Percentiles rank a stretch among this genome's conserved stretches.
phyloP scores from a whole-genome alignment of 2,329 filamentous ascomycete genomes.

The Magnaporthiopsis poae region DNA sequence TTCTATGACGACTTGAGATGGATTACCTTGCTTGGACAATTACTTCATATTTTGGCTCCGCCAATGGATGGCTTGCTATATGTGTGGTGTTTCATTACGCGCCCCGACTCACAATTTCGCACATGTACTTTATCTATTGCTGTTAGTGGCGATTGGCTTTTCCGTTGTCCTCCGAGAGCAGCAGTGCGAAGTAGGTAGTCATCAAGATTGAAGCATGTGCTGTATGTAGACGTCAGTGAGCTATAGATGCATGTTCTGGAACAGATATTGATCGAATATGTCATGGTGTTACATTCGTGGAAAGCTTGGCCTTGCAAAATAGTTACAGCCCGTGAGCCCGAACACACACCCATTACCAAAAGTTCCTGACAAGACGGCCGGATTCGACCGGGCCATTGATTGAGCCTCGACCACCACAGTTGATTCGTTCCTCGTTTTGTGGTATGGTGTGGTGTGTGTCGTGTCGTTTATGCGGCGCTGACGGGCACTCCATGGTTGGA shows the following conservation, averaged over 20 bases:
- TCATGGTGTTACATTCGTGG: neutral
- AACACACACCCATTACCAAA: neutral
- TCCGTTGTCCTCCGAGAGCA: neutral
- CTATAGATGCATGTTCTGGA: neutral
- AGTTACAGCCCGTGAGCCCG: neutral
- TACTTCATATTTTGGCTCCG: neutral
- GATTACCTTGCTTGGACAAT: neutral
- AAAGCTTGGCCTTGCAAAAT: neutral
- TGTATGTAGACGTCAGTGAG: neutral
- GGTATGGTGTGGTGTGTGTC: neutral
- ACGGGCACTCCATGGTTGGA: neutral
- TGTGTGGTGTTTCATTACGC: neutral
- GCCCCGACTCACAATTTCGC: neutral
- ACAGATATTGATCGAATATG: neutral
- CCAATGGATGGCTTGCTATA: neutral
- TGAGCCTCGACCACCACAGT: neutral
- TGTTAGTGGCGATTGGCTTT: neutral
- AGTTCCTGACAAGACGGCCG: neutral
- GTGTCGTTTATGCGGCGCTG: neutral
- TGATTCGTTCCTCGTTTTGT: neutral
- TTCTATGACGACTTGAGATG: neutral
- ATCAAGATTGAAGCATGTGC: too few species aligned
- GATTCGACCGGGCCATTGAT: too few species aligned
- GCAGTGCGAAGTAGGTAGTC: too few species aligned
- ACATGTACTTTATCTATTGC: neutral